Base-by-base conservation (phyloP, 805 yeast genomes). In the Candida broadrunensis region DNA sequence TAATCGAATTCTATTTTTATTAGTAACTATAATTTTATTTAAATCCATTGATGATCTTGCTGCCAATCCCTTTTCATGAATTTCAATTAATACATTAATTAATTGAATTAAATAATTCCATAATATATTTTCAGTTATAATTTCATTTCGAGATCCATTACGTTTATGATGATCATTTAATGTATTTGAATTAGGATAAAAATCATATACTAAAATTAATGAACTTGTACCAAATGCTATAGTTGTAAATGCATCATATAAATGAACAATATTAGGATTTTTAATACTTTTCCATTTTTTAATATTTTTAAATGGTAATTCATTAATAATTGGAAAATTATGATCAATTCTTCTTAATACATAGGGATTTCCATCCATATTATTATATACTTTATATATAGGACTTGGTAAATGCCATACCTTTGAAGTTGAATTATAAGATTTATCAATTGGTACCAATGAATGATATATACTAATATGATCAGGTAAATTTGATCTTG, bases 191-290 rank as follows among this genome's bases (percentile, higher is more conserved):
- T 80, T 70, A 18, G 99, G 97, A 60, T 76, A 86, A 59, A 80
- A 93, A 55, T 91, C 97, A 62, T 88, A 88, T 4, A 86, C 83
- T 33, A 89, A 67, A 32, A 88, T 75, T 42, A 93, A 70, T 12
- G 64, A 54, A 38, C 50, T 52, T 36, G 74, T 72, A 51, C 86
- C 93, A 67, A 93, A 93, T 4, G 88, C 84, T 42, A 88, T 77
- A 5, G 91, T 81, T 1, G 96, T 83, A 60, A 93, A 91, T 5
- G 93, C 88, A 56, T 90, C 97, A 33, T 78, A 75, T 5, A 88
- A 64, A 31, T 75, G 72, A 1, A 85, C 86, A 17, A 88, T 66
- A 51, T 83, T 82, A 1, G 41, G 24, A 37, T 53, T 54, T 6
- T 65, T 63, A 17, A 83, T 47, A 12, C 67, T 67, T 42, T 68